Evolutionary conservation across 192 early-diverging fungal genomes (phyloP), one percentile per base, ranked within the genome.

Genomic region (Backusella liffmaniae): DNA sequence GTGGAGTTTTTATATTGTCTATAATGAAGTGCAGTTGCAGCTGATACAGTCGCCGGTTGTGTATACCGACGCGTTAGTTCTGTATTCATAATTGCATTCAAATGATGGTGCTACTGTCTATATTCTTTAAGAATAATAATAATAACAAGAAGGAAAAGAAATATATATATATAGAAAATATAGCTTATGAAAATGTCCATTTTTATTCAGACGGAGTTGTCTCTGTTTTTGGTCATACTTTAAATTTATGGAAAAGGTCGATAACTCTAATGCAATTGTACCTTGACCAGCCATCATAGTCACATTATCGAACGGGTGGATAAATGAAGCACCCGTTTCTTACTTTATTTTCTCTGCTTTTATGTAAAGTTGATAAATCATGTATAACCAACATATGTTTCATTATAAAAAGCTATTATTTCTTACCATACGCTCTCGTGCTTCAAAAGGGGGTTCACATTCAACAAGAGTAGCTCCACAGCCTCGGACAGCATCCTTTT

Each of bases 231-330:
- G 32, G 34, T 35, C 34, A 71, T 29, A 39, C 30, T 32, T 73
- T 65, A 35, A 41, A 73, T 34, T 68, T 42, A 44, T 77, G 56
- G 21, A 81, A 78, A 1, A 82, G 41, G 9, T 70, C 41, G n/a
- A n/a, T 3, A 90, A 70, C 66, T 90, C 88, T 12, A 90, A 36
- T 51, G 76, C 79, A n/a, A 86, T 66, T 9, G 88, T 90, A 7
- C 88, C 88, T 36, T 90, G 88, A 9, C 88, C 88, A 44, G 88
- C 81, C 72, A 90, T 90, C 16, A 90, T 83, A 62, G 74, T 62
- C 12, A 74, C 69, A 46, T 90, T 70, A 34, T 90, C 76, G 56
- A 80, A 90, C 15, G 88, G 88, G 46, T 86, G 86, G 12, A 90
- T 81, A 35, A 90, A 79, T 2, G 75, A 75, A 0, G 85, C 88